phyloP scores from a whole-genome alignment of 805 yeast genomes.

The Candida suzukii region DNA sequence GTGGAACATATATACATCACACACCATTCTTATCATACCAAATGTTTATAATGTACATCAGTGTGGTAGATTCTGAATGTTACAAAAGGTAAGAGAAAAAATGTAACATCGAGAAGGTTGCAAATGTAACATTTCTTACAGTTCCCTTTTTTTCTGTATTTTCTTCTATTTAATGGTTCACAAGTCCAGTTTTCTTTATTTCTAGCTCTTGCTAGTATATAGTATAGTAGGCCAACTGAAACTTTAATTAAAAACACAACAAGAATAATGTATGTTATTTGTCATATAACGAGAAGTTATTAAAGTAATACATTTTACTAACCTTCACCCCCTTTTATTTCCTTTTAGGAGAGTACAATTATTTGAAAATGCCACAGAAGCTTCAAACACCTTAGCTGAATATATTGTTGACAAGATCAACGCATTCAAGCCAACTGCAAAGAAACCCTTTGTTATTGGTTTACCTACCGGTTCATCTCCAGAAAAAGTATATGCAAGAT shows the following conservation, averaged over 20 bases:
- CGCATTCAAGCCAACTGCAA: constrained; percentile 35
- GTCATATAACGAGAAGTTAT: no score
- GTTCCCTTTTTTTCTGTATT: not conserved
- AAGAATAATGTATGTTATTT: not conserved
- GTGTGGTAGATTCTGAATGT: not conserved
- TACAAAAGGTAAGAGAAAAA: not conserved
- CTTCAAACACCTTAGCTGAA: constrained; percentile 37
- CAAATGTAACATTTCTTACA: not conserved
- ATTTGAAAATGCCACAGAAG: constrained; percentile 31
- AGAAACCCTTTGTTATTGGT: constrained; percentile 46
- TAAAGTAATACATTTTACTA: not conserved
- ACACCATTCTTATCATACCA: no score
- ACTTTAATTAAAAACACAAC: no score
- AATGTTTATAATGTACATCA: no score
- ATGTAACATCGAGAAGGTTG: not conserved
- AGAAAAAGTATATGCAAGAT: constrained; percentile 41
- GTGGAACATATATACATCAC: no score
- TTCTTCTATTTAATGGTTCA: no score
- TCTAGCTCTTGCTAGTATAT: no score
- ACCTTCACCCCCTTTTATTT: not conserved
- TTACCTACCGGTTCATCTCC: constrained; percentile 60
- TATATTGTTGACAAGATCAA: constrained; percentile 38
- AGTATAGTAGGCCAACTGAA: no score
- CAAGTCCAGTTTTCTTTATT: no score
- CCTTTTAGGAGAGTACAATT: constrained; percentile 11